Conservation (phyloP, 768 basidiomycete species). For the Daedaleopsis nitida region DNA sequence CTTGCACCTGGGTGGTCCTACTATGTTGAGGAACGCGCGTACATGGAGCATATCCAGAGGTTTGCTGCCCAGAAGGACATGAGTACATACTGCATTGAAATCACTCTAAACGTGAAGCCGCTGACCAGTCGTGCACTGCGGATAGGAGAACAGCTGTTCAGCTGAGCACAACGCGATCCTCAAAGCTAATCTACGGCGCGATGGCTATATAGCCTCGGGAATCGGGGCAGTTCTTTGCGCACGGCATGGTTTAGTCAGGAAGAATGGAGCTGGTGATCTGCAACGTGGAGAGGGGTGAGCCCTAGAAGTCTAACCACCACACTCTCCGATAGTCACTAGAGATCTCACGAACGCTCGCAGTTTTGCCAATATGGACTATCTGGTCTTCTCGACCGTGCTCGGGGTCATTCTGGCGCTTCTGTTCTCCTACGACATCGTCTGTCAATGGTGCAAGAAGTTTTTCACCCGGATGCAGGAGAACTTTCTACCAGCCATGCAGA, state of each 20-base stretch:
- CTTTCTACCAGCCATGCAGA: not conserved
- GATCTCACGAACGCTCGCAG: too few relatives aligned
- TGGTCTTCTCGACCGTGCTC: constrained; percentile 12
- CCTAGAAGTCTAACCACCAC: too few relatives aligned
- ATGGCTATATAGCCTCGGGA: constrained; percentile 17
- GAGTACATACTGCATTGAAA: too few relatives aligned
- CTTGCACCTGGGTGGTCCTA: constrained; percentile 27
- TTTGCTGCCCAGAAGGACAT: not conserved
- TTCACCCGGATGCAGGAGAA: constrained; percentile 16
- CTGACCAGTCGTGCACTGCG: too few relatives aligned
- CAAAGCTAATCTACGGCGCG: constrained; percentile 1
- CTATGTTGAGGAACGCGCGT: constrained; percentile 26
- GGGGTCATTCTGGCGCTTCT: not conserved
- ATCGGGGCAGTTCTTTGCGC: constrained; percentile 23
- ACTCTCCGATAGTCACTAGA: too few relatives aligned
- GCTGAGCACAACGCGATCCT: constrained; percentile 18
- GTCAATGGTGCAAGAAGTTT: constrained; percentile 31
- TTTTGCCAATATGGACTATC: constrained; percentile 27
- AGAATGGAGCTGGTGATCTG: constrained; percentile 27
- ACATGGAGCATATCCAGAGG: constrained; percentile 15
- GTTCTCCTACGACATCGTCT: constrained; percentile 26
- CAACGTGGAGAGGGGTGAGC: constrained; percentile 29
- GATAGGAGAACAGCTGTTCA: constrained; percentile 1
- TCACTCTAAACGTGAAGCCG: too few relatives aligned
- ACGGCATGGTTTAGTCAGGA: constrained; percentile 24